Base-by-base conservation (phyloP, 2,329 filamentous ascomycete species). In the Scolecobasidium constrictum region DNA sequence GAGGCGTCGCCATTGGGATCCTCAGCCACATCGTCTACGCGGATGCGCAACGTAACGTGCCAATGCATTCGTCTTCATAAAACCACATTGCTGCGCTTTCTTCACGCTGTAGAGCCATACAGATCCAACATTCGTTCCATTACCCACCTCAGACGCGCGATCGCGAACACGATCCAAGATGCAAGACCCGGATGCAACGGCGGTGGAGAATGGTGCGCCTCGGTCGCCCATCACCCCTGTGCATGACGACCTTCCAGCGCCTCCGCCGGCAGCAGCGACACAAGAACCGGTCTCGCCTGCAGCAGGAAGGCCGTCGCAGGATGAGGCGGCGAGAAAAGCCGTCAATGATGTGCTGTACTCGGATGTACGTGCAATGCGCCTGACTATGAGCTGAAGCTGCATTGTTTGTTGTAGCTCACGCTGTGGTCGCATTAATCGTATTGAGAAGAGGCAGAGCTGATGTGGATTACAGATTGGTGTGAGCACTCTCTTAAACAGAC, bases 401-500 rank as follows among this genome's bases (percentile, higher is more conserved):
- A n/a, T n/a, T n/a, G n/a, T n/a, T n/a, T n/a, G n/a, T n/a, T n/a
- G n/a, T n/a, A n/a, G n/a, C n/a, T n/a, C n/a, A n/a, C n/a, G n/a
- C n/a, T n/a, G n/a, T n/a, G n/a, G n/a, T n/a, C n/a, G n/a, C n/a
- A n/a, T n/a, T n/a, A 12, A 6, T 11, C 3, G n/a, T 16, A 28
- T 5, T 20, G 22, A 39, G 34, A 22, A 41, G 26, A 9, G 13
- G 18, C 35, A 18, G 43, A 48, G 31, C 48, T 45, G 22, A 36
- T 4, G 23, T 13, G 19, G 3, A 21, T 12, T 17, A 5, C 40
- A 74, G 70, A 77, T 80, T 51, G 77, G 77, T 42, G 68, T 81
- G 43, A 72, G 64, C 46, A 78, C 75, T 5, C 68, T 82, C 42
- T 63, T 81, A 43, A 72, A 67, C 51, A 71, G 77, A 31, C 61